Percentiles rank a stretch among this genome's conserved stretches.
phyloP scores from a whole-genome alignment of 306 rosid genomes.

The Cyclanthera cordifolia region DNA sequence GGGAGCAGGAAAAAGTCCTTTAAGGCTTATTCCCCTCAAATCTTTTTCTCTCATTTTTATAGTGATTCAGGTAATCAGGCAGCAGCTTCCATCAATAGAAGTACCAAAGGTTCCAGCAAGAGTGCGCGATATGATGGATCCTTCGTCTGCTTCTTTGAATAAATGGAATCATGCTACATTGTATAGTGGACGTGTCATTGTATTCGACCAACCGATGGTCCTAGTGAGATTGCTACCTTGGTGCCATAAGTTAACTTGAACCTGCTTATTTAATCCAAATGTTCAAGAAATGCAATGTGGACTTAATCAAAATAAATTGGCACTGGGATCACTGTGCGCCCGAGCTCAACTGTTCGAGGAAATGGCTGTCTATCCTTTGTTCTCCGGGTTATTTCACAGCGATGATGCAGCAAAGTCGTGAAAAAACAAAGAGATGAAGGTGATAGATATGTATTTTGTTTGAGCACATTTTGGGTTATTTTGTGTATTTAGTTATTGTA shows the following conservation, averaged over 20 bases:
- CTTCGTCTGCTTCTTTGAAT: background rate
- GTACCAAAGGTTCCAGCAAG: background rate
- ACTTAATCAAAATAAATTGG: background rate
- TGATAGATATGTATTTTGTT: background rate
- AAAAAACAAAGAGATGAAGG: constrained; percentile 5
- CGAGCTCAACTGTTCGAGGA: background rate
- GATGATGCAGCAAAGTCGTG: background rate
- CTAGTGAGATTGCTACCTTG: background rate
- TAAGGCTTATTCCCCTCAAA: background rate
- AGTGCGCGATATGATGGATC: background rate
- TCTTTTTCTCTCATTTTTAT: background rate
- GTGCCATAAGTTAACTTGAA: background rate
- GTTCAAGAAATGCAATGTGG: constrained; percentile 6
- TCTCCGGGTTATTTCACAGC: background rate
- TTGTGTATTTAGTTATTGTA: constrained; percentile 12
- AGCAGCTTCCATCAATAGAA: constrained; percentile 13
- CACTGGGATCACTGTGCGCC: background rate
- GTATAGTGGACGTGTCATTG: background rate
- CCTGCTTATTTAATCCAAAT: constrained; percentile 3
- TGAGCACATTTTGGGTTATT: background rate
- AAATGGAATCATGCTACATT: background rate
- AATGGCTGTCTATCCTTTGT: background rate
- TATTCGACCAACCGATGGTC: background rate
- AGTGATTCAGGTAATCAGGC: constrained; percentile 12
- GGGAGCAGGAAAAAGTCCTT: constrained; percentile 31